phyloP scores from a whole-genome alignment of 2,329 filamentous ascomycete species.

The Apiospora kogelbergensis region DNA sequence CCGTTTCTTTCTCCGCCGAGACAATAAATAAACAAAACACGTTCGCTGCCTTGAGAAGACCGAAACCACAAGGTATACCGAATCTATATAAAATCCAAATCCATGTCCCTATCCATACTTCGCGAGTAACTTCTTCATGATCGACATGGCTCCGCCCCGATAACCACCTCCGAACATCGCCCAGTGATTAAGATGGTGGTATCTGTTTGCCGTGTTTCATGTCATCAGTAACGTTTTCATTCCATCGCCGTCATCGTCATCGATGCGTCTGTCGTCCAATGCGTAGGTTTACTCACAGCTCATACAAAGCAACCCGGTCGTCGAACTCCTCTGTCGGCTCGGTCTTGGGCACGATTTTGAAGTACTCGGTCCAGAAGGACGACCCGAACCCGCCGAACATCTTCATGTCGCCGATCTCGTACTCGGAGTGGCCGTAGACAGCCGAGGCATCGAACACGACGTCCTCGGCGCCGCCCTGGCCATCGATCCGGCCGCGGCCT shows the following conservation, averaged over 20 bases:
- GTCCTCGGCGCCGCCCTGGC: constrained; percentile 57
- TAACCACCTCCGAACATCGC: constrained; percentile 83
- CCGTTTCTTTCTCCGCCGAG: background rate
- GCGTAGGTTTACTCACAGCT: constrained; percentile 59
- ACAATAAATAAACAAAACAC: background rate
- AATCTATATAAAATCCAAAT: background rate
- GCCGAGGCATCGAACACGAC: constrained; percentile 81
- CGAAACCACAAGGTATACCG: background rate
- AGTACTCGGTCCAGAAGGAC: constrained; percentile 76
- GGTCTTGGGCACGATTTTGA: constrained; percentile 70
- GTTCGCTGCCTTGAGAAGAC: background rate
- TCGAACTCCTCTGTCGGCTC: constrained; percentile 81
- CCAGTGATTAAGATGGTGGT: constrained; percentile 89
- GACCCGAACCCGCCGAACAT: constrained; percentile 90
- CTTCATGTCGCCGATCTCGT: constrained; percentile 88
- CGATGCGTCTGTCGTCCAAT: background rate
- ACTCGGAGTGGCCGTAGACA: constrained; percentile 86
- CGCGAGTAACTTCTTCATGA: constrained; percentile 71
- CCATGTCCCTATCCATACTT: constrained; percentile 61
- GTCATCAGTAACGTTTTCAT: background rate
- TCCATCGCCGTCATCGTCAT: too few relatives aligned
- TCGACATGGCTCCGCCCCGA: constrained; percentile 70
- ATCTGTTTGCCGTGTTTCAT: constrained; percentile 44
- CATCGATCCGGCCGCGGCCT: constrained; percentile 60
- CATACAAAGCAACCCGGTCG: constrained; percentile 80